phyloP scores from a whole-genome alignment of 1,284 basidiomycete species.

The Bjerkandera adusta region DNA sequence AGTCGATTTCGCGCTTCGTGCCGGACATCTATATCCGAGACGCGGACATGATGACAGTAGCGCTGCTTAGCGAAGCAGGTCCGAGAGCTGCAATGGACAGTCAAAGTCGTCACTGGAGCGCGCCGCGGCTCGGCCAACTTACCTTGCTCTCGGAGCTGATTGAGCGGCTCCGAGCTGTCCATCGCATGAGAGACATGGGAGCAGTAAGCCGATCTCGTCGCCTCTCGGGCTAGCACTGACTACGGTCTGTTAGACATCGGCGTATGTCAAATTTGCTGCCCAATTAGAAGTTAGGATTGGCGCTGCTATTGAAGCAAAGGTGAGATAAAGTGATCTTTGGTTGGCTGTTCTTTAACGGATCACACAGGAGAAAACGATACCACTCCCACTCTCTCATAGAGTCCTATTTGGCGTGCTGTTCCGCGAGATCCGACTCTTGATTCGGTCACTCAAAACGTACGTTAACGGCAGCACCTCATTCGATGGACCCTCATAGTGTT shows the following conservation, averaged over 20 bases:
- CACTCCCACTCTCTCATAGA: constrained; percentile 53
- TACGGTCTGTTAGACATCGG: constrained; percentile 30
- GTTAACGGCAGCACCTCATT: constrained; percentile 26
- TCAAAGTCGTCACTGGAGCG: constrained; percentile 36
- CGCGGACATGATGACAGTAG: constrained; percentile 75
- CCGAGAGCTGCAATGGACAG: too few species aligned
- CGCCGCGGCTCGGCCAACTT: constrained; percentile 62
- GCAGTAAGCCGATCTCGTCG: constrained; percentile 27
- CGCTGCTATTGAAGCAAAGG: constrained; percentile 61
- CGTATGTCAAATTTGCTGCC: constrained; percentile 47
- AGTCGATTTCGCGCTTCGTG: constrained; percentile 49
- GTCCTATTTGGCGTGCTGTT: constrained; percentile 57
- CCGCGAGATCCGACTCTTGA: constrained; percentile 57
- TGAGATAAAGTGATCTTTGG: constrained; percentile 25
- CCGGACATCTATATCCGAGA: constrained; percentile 70
- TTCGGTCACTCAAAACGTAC: constrained; percentile 59
- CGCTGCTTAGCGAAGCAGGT: constrained; percentile 55
- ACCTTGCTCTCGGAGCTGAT: constrained; percentile 66
- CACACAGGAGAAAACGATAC: constrained; percentile 47
- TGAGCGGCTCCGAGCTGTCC: constrained; percentile 43
- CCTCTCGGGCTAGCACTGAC: constrained; percentile 27
- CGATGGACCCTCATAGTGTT: background rate
- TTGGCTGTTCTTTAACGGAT: background rate
- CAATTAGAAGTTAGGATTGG: constrained; percentile 58
- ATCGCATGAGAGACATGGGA: constrained; percentile 39